phyloP scores from a whole-genome alignment of 2,329 filamentous ascomycete genomes.

The Ceratocystis destructans region DNA sequence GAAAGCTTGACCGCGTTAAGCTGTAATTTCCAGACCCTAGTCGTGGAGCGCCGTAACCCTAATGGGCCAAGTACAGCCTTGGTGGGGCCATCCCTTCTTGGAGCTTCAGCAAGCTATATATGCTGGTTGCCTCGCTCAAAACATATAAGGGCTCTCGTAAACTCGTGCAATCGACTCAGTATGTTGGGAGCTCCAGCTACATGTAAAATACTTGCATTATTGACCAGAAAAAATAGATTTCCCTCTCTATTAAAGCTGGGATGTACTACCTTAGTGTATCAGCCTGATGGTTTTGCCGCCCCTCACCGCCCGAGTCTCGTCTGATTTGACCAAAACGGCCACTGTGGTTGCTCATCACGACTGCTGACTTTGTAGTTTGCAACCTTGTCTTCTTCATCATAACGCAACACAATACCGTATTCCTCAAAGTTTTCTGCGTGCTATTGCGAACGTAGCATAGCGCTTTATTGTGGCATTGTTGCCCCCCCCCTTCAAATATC shows the following conservation, averaged over 20 bases:
- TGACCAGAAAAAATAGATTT: too few species aligned
- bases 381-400: neutral
- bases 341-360: neutral
- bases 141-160: neutral
- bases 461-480: conserved; percentile 20
- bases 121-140: neutral
- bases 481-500: neutral
- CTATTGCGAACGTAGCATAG: conserved; percentile 6
- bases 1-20: conserved; percentile 2
- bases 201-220: too few species aligned
- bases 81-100: neutral
- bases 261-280: neutral
- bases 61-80: neutral
- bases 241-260: too few species aligned
- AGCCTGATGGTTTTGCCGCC: conserved; percentile 14
- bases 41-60: neutral
- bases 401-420: neutral
- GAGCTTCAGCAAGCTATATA: neutral
- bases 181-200: too few species aligned
- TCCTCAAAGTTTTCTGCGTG: neutral
- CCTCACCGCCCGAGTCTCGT: conserved; percentile 8
- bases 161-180: neutral
- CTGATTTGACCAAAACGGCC: neutral
- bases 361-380: neutral
- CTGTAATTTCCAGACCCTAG: neutral